A percentile compares a stretch with the other conserved stretches of the same genome.
Evolutionary conservation across 257 asterid species (phyloP).

Genomic region (Apocynum venetum): DNA sequence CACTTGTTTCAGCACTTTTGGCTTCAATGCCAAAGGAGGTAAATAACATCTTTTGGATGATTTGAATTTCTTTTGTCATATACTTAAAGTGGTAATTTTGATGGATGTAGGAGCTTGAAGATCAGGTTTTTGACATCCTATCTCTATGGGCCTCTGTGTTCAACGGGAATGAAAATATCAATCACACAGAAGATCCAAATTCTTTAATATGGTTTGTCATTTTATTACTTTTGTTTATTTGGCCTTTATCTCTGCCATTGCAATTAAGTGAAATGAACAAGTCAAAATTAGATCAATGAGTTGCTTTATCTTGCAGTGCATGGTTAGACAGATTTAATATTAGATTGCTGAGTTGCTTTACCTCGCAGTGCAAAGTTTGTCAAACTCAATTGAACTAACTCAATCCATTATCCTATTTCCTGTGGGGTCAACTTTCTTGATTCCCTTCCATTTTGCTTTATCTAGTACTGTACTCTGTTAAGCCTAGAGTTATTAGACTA

Average conservation of each 20-base stretch:
- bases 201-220: conserved; percentile 68
- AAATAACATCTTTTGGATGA: conserved; percentile 13
- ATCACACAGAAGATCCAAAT: conserved; percentile 50
- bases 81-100: conserved; percentile 23
- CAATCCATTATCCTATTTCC: background rate
- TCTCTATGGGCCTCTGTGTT: conserved; percentile 88
- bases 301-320: background rate
- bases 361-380: background rate
- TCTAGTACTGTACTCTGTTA: background rate
- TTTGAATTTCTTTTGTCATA: conserved; percentile 12
- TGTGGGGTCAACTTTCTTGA: background rate
- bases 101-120: conserved; percentile 78
- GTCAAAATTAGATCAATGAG: background rate
- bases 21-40: conserved; percentile 87
- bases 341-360: background rate
- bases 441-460: background rate
- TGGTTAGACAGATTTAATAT: background rate
- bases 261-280: background rate
- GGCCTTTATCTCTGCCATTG: conserved; percentile 12
- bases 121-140: conserved; percentile 91
- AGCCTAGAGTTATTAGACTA: too few species aligned
- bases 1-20: conserved; percentile 82
- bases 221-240: conserved; percentile 16
- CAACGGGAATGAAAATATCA: conserved; percentile 51
- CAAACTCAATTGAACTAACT: background rate